Evolutionary conservation across 345 rosid genomes (phyloP).

Genomic region (Brassica carinata): DNA sequence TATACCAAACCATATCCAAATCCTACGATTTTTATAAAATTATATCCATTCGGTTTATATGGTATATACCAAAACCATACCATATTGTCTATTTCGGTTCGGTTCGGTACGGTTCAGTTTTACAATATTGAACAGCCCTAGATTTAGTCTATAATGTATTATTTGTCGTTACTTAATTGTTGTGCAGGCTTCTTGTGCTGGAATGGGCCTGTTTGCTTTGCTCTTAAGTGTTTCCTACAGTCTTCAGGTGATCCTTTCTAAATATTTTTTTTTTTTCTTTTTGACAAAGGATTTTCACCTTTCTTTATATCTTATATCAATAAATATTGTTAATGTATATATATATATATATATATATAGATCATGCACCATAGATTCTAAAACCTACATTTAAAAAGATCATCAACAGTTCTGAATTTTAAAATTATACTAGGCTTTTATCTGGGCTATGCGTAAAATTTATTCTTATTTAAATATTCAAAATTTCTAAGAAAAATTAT

Average conservation of each 20-base stretch:
- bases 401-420: background rate
- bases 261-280: background rate
- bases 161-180: background rate
- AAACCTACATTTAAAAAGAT: background rate
- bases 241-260: conserved; percentile 36
- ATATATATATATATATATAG: too few relatives aligned
- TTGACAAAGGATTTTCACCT: background rate
- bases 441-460: background rate
- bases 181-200: conserved; percentile 47
- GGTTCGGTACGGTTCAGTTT: too few relatives aligned
- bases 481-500: background rate
- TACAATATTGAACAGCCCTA: too few relatives aligned
- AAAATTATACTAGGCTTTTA: background rate
- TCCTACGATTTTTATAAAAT: too few relatives aligned
- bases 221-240: conserved; percentile 45
- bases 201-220: conserved; percentile 41
- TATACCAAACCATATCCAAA: too few relatives aligned
- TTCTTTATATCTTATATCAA: background rate
- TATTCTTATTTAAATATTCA: background rate
- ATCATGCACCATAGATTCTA: background rate
- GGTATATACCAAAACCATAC: too few relatives aligned
- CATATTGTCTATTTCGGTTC: too few relatives aligned
- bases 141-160: background rate
- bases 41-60: too few relatives aligned
- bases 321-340: background rate